Conservation (phyloP, 2,329 filamentous ascomycete species). For the Fusarium sp. region DNA sequence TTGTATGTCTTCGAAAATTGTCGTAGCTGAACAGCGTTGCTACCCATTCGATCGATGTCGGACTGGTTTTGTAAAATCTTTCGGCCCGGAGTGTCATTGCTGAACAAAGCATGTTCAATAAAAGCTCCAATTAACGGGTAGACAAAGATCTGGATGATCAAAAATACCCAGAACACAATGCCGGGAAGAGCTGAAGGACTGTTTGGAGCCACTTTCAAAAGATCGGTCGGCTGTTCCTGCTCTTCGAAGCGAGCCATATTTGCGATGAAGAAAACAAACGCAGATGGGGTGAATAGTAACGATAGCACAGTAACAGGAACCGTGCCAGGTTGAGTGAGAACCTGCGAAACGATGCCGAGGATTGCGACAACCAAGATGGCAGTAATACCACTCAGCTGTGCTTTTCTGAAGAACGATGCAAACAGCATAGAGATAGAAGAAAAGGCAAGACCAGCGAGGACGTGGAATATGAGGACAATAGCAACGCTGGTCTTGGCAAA, state of each 20-base stretch:
- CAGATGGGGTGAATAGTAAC: conserved; percentile 86
- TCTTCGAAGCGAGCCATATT: conserved; percentile 82
- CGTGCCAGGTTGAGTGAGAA: conserved; percentile 71
- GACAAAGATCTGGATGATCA: conserved; percentile 79
- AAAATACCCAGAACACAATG: conserved; percentile 80
- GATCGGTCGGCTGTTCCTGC: conserved; percentile 67
- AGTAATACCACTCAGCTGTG: conserved; percentile 87
- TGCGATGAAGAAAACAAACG: conserved; percentile 84
- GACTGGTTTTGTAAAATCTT: conserved; percentile 57
- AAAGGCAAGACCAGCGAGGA: conserved; percentile 80
- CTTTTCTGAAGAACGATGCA: conserved; percentile 85
- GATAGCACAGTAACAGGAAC: conserved; percentile 75
- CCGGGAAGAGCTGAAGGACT: conserved; percentile 77
- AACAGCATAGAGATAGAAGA: conserved; percentile 84
- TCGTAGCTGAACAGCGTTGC: conserved; percentile 74
- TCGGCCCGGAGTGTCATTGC: conserved; percentile 74
- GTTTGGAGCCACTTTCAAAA: conserved; percentile 70
- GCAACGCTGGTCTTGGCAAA: conserved; percentile 71
- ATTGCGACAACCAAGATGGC: conserved; percentile 78
- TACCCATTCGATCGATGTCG: conserved; percentile 43
- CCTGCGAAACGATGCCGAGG: conserved; percentile 84
- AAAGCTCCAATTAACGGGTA: conserved; percentile 81
- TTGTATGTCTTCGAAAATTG: conserved; percentile 82
- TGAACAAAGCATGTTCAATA: conserved; percentile 79
- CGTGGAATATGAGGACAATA: conserved; percentile 78